Conservation (phyloP, 2,329 filamentous ascomycete species). For the Aurifilum marmelostoma region DNA sequence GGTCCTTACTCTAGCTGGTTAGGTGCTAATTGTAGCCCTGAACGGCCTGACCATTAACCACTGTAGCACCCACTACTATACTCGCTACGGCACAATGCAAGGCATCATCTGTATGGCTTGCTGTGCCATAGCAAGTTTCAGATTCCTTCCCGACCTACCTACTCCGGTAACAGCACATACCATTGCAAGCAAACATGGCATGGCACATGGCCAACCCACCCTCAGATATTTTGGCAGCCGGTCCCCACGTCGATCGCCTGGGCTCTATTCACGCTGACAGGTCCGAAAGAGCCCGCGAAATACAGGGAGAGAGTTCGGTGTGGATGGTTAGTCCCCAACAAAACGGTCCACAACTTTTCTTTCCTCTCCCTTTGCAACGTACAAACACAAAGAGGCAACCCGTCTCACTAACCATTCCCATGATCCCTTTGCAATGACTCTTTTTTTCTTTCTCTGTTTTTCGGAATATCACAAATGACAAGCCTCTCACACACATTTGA, state of each 20-base stretch:
- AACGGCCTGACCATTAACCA: background rate
- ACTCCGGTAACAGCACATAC: too few relatives aligned
- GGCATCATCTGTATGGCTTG: too few relatives aligned
- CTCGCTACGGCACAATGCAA: too few relatives aligned
- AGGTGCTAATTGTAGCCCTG: background rate
- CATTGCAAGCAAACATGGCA: too few relatives aligned
- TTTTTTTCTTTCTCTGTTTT: background rate
- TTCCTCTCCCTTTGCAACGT: background rate
- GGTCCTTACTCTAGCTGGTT: conserved; percentile 1
- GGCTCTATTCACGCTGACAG: too few relatives aligned
- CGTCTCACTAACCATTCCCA: background rate
- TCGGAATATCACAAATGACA: conserved; percentile 10
- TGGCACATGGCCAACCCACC: too few relatives aligned
- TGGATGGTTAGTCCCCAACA: background rate
- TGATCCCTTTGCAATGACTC: background rate
- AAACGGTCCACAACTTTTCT: background rate
- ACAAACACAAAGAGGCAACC: background rate
- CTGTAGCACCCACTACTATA: background rate
- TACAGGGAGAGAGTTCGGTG: background rate
- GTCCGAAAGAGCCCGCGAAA: too few relatives aligned
- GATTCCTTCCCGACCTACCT: too few relatives aligned
- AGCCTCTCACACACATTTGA: conserved; percentile 5
- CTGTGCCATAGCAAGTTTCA: too few relatives aligned
- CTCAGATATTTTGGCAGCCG: background rate
- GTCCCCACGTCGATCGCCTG: background rate